A percentile compares a stretch with the other conserved stretches of the same genome.
Conservation (phyloP, 371 early-diverging fungal species). For the Mucor plumbeus region DNA sequence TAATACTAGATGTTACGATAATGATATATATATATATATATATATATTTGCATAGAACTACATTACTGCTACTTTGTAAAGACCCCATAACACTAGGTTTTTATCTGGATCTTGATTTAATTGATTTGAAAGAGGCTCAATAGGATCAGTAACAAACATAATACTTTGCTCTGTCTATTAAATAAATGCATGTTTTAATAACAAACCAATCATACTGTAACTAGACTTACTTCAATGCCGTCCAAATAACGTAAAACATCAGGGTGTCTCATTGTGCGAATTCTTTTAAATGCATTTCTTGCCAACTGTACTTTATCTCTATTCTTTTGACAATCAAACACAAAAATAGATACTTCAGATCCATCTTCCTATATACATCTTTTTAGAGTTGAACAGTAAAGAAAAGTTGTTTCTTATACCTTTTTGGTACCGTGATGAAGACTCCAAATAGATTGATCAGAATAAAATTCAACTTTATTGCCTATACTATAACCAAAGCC, state of each 20-base stretch:
- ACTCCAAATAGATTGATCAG: conserved; percentile 76
- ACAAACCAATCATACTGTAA: neutral
- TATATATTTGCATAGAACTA: neutral
- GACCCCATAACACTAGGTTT: conserved; percentile 82
- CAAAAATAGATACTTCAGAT: conserved; percentile 84
- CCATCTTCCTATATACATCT: conserved; percentile 63
- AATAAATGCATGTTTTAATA: neutral
- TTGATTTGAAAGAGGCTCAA: conserved; percentile 73
- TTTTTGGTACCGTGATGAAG: conserved; percentile 82
- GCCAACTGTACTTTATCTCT: conserved; percentile 78
- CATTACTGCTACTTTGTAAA: conserved; percentile 86
- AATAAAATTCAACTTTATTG: conserved; percentile 66
- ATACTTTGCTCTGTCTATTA: conserved; percentile 80
- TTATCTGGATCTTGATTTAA: conserved; percentile 61
- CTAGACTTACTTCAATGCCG: conserved; percentile 74
- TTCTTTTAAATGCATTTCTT: conserved; percentile 84
- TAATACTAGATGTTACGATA: neutral
- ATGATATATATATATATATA: neutral
- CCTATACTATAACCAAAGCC: conserved; percentile 81
- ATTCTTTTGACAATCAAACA: conserved; percentile 76
- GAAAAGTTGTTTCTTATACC: conserved; percentile 29
- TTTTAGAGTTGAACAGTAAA: neutral
- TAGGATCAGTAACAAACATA: conserved; percentile 91
- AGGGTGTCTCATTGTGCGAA: conserved; percentile 92
- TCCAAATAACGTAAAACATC: conserved; percentile 84